Base-by-base conservation (phyloP, 306 rosid species). In the Sindora glabra region DNA sequence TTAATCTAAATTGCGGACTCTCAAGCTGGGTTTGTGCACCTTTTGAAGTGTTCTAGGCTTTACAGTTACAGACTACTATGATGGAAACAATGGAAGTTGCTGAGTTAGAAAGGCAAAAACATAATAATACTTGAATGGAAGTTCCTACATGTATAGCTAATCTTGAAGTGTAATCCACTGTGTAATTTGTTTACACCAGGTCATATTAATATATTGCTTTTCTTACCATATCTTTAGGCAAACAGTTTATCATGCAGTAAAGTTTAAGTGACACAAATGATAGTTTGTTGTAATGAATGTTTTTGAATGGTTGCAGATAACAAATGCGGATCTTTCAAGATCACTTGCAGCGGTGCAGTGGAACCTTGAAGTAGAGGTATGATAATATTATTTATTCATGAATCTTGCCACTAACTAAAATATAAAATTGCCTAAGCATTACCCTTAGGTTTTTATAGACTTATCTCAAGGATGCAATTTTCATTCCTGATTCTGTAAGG, bases 81-180 rank as follows among this genome's bases (percentile, higher is more conserved):
- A 86, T 94, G 95, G 99, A 89, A 76, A 94, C 95, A 53, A 86
- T 94, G 88, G 97, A 89, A 19, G 99, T 97, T 55, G 97, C 71
- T 77, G 99, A 94, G 50, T 73, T 86, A 55, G 99, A 92, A 81
- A 89, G 89, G 77, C 95, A 82, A 75, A 94, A 89, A 65, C 97
- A 89, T 67, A 89, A 84, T 74, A 84, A 74, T 79, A 94, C 99
- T 34, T 87, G 99, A 80, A 84, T 82, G 95, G 94, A 86, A 77
- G 79, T 83, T 66, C 84, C 89, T 68, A 49, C 77, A 16, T 76
- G 77, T 12, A 68, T 94, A 77, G 87, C 95, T 67, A 89, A 89
- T 77, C 77, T 84, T 33, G 99, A 94, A 95, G 97, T 86, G 59
- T 69, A 45, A 54, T 16, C 30, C 56, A 23, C 59, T n/a, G 38